A percentile compares a stretch with the other conserved stretches of the same genome.
phyloP scores from a whole-genome alignment of 2,329 filamentous ascomycete species.

The Nemania sp. region DNA sequence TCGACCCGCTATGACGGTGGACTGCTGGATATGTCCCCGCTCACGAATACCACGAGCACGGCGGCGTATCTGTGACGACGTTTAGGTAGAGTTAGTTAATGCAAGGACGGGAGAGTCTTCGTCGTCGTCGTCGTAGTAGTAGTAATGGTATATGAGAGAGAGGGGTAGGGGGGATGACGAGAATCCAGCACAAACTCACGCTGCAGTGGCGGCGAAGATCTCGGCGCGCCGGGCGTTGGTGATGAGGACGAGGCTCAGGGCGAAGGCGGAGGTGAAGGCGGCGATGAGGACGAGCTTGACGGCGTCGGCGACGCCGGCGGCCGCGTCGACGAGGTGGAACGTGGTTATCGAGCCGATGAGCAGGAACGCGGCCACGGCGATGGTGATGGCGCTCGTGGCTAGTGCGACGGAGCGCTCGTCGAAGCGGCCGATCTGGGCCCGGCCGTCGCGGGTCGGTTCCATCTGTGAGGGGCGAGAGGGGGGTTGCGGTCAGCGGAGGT shows the following conservation, averaged over 20 bases:
- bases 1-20: not conserved
- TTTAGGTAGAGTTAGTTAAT: not conserved
- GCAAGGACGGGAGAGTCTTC: not conserved
- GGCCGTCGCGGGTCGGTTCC: conserved; percentile 1
- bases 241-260: conserved; percentile 24
- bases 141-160: too few species aligned
- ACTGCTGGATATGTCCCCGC: conserved; percentile 9
- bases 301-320: conserved; percentile 17
- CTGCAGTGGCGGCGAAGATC: conserved; percentile 28
- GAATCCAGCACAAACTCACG: conserved; percentile 25
- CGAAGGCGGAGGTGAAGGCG: conserved; percentile 25
- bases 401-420: conserved; percentile 9
- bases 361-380: conserved; percentile 7
- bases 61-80: conserved; percentile 5
- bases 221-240: conserved; percentile 28
- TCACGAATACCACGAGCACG: conserved; percentile 17
- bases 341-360: conserved; percentile 12
- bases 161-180: too few species aligned
- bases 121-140: too few species aligned
- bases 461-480: not conserved
- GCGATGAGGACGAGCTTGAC: conserved; percentile 34
- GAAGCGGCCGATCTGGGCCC: conserved; percentile 5
- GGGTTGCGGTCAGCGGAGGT: not conserved
- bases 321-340: conserved; percentile 4
- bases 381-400: conserved; percentile 8